Conservation (phyloP, 1,284 basidiomycete genomes). For the Cutaneotrichosporon arboriforme region DNA sequence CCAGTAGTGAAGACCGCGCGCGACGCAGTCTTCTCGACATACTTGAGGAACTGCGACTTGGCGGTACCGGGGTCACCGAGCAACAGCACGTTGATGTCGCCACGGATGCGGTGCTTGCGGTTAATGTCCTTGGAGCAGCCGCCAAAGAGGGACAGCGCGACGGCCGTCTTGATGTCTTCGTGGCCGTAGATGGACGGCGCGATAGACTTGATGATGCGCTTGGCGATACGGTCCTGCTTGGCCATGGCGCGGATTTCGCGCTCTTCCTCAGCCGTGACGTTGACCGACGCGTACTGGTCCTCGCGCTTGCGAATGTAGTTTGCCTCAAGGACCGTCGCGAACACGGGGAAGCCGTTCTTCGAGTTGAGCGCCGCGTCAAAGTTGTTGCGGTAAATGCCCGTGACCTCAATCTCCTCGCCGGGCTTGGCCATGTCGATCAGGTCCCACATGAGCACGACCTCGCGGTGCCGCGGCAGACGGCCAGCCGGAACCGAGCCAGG, state of each 20-base stretch:
- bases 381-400: constrained; percentile 97
- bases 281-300: constrained; percentile 85
- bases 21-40: constrained; percentile 96
- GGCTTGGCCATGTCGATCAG: constrained; percentile 96
- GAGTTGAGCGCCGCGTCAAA: constrained; percentile 97
- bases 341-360: constrained; percentile 99
- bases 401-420: constrained; percentile 96
- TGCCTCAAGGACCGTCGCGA: constrained; percentile 95
- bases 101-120: constrained; percentile 90
- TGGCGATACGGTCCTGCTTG: constrained; percentile 87
- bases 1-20: constrained; percentile 98
- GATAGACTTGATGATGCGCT: constrained; percentile 96
- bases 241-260: constrained; percentile 79
- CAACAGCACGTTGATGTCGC: constrained; percentile 93
- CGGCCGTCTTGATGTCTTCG: constrained; percentile 96
- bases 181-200: constrained; percentile 98
- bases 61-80: constrained; percentile 97
- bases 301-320: constrained; percentile 98
- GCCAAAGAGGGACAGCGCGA: constrained; percentile 90
- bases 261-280: constrained; percentile 94
- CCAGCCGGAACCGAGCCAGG: constrained; percentile 98
- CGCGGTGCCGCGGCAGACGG: constrained; percentile 89
- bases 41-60: constrained; percentile 98
- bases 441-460: constrained; percentile 96
- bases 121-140: constrained; percentile 94